Percentiles rank a stretch among this genome's conserved stretches.
Evolutionary conservation across 306 rosid species (phyloP).

Genomic region (Spatholobus suberectus): DNA sequence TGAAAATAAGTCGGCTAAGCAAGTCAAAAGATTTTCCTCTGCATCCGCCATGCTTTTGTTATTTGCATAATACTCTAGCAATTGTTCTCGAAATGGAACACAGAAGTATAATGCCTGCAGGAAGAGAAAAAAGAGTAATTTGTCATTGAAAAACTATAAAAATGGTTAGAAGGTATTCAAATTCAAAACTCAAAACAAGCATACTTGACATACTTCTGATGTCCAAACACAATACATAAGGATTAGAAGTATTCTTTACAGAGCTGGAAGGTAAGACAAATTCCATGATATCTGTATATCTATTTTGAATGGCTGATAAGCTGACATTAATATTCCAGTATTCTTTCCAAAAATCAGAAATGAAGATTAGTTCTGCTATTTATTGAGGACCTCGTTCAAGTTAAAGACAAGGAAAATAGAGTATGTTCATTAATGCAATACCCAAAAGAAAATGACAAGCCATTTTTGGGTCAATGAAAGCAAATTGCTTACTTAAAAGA

Average conservation of each 20-base stretch:
- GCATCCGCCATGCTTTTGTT: slow-evolving; percentile 65
- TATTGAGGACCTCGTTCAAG: neutral
- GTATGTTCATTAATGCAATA: slow-evolving; percentile 8
- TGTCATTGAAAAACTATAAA: neutral
- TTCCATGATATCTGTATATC: neutral
- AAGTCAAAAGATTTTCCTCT: slow-evolving; percentile 88
- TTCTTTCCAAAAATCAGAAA: slow-evolving; percentile 23
- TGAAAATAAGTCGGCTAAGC: slow-evolving; percentile 88
- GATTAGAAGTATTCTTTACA: neutral
- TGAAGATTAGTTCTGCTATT: neutral
- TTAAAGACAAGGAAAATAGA: slow-evolving; percentile 6
- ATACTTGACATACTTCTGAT: neutral
- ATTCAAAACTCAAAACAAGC: slow-evolving; percentile 20
- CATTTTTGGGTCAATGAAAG: neutral
- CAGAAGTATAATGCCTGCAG: slow-evolving; percentile 91
- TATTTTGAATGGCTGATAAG: neutral
- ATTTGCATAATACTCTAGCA: slow-evolving; percentile 72
- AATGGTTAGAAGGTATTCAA: neutral
- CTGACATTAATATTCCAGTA: neutral
- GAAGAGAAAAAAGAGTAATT: neutral
- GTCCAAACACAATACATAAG: neutral
- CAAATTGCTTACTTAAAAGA: slow-evolving; percentile 2
- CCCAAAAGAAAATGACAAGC: neutral
- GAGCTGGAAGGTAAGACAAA: neutral
- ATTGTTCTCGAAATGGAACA: slow-evolving; percentile 90